A percentile compares a stretch with the other conserved stretches of the same genome.
Evolutionary conservation across 1,139 yeast species (phyloP).

Genomic region (Meyerozyma elateridarum): DNA sequence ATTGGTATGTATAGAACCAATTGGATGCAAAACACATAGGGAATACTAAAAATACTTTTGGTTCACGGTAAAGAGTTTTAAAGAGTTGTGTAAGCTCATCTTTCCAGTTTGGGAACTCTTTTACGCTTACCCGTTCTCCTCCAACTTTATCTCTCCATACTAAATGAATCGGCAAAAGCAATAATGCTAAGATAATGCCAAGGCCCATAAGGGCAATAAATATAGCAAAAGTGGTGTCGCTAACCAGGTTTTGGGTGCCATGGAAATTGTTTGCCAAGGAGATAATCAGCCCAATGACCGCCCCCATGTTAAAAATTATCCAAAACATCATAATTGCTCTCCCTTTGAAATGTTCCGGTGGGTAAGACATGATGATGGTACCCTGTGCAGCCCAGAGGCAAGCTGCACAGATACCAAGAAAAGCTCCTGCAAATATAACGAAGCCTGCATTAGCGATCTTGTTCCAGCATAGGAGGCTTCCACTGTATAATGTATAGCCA

Average conservation of each 20-base stretch:
- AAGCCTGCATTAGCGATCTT: slow-evolving; percentile 13
- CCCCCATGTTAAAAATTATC: slow-evolving; percentile 17
- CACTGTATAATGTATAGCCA: slow-evolving; percentile 15
- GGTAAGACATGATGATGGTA: slow-evolving; percentile 15
- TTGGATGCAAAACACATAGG: slow-evolving; percentile 17
- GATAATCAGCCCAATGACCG: slow-evolving; percentile 15
- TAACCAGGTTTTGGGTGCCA: slow-evolving; percentile 13
- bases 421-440: slow-evolving; percentile 16
- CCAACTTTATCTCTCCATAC: slow-evolving; percentile 11
- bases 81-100: slow-evolving; percentile 13
- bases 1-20: slow-evolving; percentile 18
- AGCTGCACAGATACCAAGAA: slow-evolving; percentile 15
- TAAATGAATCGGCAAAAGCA: slow-evolving; percentile 14
- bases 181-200: slow-evolving; percentile 12
- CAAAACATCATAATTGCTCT: slow-evolving; percentile 15
- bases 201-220: slow-evolving; percentile 14
- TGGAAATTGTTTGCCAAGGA: slow-evolving; percentile 15
- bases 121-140: slow-evolving; percentile 14
- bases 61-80: slow-evolving; percentile 11
- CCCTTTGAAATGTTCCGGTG: slow-evolving; percentile 13
- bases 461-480: slow-evolving; percentile 14
- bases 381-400: slow-evolving; percentile 17
- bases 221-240: slow-evolving; percentile 14
- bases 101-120: slow-evolving; percentile 12
- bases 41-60: slow-evolving; percentile 12